Evolutionary conservation across 140 eudicot species (phyloP), one percentile per base, ranked within the genome.

Genomic region (Bidens hawaiensis): DNA sequence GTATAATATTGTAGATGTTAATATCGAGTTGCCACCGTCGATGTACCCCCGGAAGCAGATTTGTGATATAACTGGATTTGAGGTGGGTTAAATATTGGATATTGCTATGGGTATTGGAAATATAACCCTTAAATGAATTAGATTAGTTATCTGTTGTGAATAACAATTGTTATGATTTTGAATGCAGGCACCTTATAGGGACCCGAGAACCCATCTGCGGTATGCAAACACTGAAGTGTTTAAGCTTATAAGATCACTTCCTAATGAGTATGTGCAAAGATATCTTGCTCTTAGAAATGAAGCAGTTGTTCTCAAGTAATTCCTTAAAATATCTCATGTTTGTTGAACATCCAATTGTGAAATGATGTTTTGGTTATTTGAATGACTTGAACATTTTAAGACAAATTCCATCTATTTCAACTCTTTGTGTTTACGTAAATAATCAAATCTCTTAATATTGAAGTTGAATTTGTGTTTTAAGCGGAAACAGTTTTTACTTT

Each of bases 231-330:
- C 34, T 3, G 6, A 30, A 30, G 34, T 30, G 6, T 30, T 30
- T 30, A 30, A 30, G 34, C 34, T 30, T 7, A 30, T 30, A 4
- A 30, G 34, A 30, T 30, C 34, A 30, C 2, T 30, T 70, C 96
- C 98, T n/a, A 85, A 87, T 13, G 95, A 91, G 34, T 82, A 91
- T 69, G 98, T 91, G 45, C 96, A 91, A 75, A 75, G 96, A 15
- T 87, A 91, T 59, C 81, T 91, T 50, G 89, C 98, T 36, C 96
- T 91, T 49, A 70, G 98, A 75, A 84, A 91, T 72, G 96, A 96
- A 49, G 91, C 94, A 1, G 93, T 91, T 34, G 93, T 91, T 50
- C 85, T 91, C 13, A 82, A 79, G 72, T 91, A 78, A 75, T 49
- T 68, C 43, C 53, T 27, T 7, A 28, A 70, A 42, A 25, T 16